Percentiles rank a stretch among this genome's conserved stretches.
phyloP scores from a whole-genome alignment of 2,329 filamentous ascomycete genomes.

The Karstenula rhodostoma region DNA sequence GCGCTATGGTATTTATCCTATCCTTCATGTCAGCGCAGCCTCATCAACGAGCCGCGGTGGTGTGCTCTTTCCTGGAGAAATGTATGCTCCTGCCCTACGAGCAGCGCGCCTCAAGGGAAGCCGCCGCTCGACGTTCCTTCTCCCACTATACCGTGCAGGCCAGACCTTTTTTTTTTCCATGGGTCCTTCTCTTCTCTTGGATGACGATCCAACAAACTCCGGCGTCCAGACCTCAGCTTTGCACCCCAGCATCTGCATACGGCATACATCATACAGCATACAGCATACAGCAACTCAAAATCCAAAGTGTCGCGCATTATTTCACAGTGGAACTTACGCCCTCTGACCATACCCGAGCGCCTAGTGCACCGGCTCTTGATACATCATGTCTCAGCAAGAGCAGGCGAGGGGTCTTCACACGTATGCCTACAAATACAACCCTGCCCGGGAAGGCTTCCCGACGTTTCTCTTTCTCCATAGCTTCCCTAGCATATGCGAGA shows the following conservation, averaged over 20 bases:
- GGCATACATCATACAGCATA: neutral
- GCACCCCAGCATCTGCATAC: neutral
- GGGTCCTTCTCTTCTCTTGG: neutral
- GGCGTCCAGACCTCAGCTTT: neutral
- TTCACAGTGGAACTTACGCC: neutral
- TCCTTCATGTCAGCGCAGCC: no score
- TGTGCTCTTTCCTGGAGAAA: no score
- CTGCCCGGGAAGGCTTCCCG: conserved; percentile 57
- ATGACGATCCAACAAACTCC: neutral
- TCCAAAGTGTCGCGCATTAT: neutral
- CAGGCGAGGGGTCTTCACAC: neutral
- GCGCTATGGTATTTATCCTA: no score
- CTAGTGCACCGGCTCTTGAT: neutral
- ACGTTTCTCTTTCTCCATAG: conserved; percentile 64
- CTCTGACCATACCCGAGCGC: neutral
- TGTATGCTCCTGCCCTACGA: no score
- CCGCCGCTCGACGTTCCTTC: neutral
- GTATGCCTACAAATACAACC: conserved; percentile 25
- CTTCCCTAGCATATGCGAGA: conserved; percentile 70
- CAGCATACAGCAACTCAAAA: neutral
- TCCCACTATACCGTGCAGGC: neutral
- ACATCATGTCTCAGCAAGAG: neutral
- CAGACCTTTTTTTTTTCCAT: neutral
- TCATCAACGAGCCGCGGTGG: no score
- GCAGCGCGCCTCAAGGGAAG: no score